Base-by-base conservation (phyloP, 176 grass and related monocot genomes). In the Secale cereale region DNA sequence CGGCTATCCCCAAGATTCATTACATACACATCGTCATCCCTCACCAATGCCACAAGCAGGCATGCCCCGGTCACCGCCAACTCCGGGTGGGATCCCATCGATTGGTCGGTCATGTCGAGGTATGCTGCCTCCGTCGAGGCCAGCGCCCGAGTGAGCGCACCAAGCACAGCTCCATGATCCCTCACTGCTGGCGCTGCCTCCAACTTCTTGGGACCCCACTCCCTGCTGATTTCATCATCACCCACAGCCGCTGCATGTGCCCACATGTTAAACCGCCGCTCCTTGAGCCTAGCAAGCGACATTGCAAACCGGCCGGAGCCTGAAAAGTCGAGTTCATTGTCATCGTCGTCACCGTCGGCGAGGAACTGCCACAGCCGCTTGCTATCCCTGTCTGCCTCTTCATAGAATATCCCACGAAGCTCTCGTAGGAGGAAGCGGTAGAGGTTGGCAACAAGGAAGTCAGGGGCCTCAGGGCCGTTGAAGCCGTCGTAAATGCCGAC, bases 1-100 rank as follows among this genome's bases (percentile, higher is more conserved):
- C 95, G 89, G 80, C 95, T 98, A 66, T 98, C 95, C 70, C 95
- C 95, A 66, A 98, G 88, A 88, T 98, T 98, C 95, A 98, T 98
- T 9, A 98, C 95, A 85, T 98, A 98, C 40, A 98, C 91, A 46
- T 98, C 85, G 25, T 98, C 91, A 31, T 94, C 95, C 70, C 91
- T 94, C 70, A 97, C 80, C 67, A 97, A 84, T 5, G 83, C 82
- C 81, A 91, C 95, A 14, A 97, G 95, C 86, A 94, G 69, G 70
- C 95, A 98, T 0, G 95, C 94, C 43, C 95, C 95, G 14, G 88
- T 98, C 65, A 98, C 87, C 1, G 95, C 95, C 26, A 98, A 70
- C 79, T 98, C 95, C 7, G 95, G 95, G 71, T 98, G 94, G 59
- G 85, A 86, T 17, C 79, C 92, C 88, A 93, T 92, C 1, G 89